phyloP scores from a whole-genome alignment of 1,139 yeast genomes.

The Saccharomycopsis phalli region DNA sequence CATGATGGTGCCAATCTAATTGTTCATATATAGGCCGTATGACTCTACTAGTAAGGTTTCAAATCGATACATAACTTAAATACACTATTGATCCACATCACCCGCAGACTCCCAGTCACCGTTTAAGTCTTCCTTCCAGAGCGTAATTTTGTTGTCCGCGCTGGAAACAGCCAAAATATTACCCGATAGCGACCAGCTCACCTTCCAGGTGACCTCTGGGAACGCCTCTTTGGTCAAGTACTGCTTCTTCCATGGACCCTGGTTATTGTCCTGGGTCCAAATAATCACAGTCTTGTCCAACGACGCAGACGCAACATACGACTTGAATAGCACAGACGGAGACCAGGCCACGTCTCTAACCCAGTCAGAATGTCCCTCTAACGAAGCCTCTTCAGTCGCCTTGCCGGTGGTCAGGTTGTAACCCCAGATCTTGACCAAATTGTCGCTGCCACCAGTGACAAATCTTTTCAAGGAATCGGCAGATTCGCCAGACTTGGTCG shows the following conservation, averaged over 20 bases:
- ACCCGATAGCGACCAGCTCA: slow-evolving; percentile 95
- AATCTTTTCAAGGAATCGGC: slow-evolving; percentile 46
- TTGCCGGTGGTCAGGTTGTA: slow-evolving; percentile 47
- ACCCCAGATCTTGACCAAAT: slow-evolving; percentile 86
- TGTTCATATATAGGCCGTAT: background rate
- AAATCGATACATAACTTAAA: background rate
- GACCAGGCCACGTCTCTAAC: slow-evolving; percentile 99
- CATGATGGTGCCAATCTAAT: slow-evolving; percentile 5
- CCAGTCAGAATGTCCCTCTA: slow-evolving; percentile 95
- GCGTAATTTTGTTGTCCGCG: slow-evolving; percentile 89
- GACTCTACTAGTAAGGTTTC: background rate
- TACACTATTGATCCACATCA: slow-evolving; percentile 64
- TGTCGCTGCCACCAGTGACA: slow-evolving; percentile 94
- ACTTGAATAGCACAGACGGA: slow-evolving; percentile 75
- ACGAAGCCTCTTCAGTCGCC: slow-evolving; percentile 64
- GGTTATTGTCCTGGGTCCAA: slow-evolving; percentile 73
- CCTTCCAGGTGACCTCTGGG: slow-evolving; percentile 98
- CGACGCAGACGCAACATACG: slow-evolving; percentile 96
- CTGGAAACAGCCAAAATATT: slow-evolving; percentile 93
- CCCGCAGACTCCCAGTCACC: slow-evolving; percentile 98
- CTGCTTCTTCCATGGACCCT: slow-evolving; percentile 75
- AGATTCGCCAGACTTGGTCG: slow-evolving; percentile 26
- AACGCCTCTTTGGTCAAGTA: slow-evolving; percentile 69
- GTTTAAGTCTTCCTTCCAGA: slow-evolving; percentile 91
- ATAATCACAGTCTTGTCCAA: slow-evolving; percentile 92